Percentiles rank a stretch among this genome's conserved stretches.
These are phyloP conservation scores for Pseudoperonospora humuli DNA, from an alignment of 352 stramenopile genomes.

Conservation along the genomic window DNA sequence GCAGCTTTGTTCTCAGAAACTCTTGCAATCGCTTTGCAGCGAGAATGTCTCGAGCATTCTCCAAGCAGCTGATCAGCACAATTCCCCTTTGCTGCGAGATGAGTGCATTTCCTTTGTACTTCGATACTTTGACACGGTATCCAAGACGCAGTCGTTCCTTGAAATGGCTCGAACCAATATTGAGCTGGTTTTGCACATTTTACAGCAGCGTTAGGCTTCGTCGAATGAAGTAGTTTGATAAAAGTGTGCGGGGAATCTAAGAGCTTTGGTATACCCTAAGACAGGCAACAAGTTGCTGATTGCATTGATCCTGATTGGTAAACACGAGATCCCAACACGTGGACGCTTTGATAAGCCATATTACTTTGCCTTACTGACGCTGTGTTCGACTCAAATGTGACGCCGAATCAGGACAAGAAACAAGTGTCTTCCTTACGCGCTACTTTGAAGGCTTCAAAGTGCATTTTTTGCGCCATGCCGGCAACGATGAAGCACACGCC, in stretches of 20 bases:
- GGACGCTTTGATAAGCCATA: background rate
- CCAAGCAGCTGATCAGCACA: constrained; percentile 93
- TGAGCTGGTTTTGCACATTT: constrained; percentile 95
- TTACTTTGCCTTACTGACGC: background rate
- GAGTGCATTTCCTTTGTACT: constrained; percentile 96
- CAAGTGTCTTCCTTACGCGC: too few species aligned
- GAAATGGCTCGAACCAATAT: constrained; percentile 97
- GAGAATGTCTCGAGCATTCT: constrained; percentile 96
- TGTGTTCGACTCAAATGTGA: background rate
- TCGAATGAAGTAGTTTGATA: background rate
- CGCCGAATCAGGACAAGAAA: too few species aligned
- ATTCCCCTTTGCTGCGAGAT: constrained; percentile 83
- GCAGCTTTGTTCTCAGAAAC: constrained; percentile 90
- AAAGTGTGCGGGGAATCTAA: background rate
- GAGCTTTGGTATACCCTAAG: too few species aligned
- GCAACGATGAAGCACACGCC: background rate
- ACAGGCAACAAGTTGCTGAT: too few species aligned
- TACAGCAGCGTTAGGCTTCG: constrained; percentile 62
- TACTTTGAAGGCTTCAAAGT: background rate
- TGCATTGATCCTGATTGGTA: too few species aligned
- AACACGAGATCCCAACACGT: too few species aligned
- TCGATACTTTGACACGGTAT: constrained; percentile 95
- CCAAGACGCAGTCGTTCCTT: constrained; percentile 93
- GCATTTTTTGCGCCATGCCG: background rate
- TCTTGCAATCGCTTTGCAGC: constrained; percentile 90